These are phyloP conservation scores for Biscogniauxia mediterranea DNA, from an alignment of 2,329 filamentous ascomycete genomes.

Conservation along the genomic window DNA sequence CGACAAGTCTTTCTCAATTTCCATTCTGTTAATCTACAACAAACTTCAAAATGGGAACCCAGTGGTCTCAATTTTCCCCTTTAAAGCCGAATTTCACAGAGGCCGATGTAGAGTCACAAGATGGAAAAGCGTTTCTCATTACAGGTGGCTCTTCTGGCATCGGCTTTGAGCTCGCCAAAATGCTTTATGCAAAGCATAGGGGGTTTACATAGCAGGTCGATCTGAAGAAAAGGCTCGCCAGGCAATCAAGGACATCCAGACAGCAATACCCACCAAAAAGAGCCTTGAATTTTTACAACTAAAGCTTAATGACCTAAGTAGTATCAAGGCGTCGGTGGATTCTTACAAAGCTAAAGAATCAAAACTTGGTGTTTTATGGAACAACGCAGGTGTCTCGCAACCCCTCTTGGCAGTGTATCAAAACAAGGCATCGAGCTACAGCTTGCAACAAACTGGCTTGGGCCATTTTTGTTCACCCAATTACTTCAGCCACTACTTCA, in stretches of 20 bases:
- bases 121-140: conserved; percentile 22
- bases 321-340: conserved; percentile 12
- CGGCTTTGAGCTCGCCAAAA: conserved; percentile 18
- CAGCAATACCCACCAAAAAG: background rate
- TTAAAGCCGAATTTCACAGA: conserved; percentile 17
- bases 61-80: conserved; percentile 21
- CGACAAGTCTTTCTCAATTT: too few species aligned
- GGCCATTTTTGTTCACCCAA: conserved; percentile 34
- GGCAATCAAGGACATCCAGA: conserved; percentile 14
- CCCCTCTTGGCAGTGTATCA: conserved; percentile 21
- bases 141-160: conserved; percentile 25
- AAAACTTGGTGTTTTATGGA: conserved; percentile 20
- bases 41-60: conserved; percentile 16
- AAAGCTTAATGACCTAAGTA: conserved; percentile 17
- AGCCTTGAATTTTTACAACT: conserved; percentile 17
- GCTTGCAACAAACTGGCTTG: conserved; percentile 36
- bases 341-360: conserved; percentile 14
- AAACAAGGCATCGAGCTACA: conserved; percentile 37
- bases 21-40: too few species aligned
- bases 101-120: conserved; percentile 7
- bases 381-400: conserved; percentile 25
- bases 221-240: conserved; percentile 8
- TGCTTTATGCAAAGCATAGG: conserved; percentile 12
- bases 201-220: conserved; percentile 21
- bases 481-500: conserved; percentile 34